Percentiles rank a stretch among this genome's conserved stretches.
phyloP scores from a whole-genome alignment of 805 yeast genomes.

The Ogataea methanolica region DNA sequence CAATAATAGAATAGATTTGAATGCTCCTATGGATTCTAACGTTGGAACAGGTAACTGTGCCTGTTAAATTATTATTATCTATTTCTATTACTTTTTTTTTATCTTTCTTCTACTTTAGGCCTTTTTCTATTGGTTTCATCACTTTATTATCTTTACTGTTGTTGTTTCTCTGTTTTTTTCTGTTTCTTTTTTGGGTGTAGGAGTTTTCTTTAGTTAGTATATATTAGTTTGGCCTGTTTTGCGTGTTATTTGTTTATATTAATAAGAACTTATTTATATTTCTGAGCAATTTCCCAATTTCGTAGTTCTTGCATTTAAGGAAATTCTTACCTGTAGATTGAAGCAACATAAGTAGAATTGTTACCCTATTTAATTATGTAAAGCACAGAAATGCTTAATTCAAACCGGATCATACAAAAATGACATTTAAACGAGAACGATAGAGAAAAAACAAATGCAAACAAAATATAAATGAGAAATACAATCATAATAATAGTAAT shows the following conservation, averaged over 20 bases:
- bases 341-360: too few species aligned
- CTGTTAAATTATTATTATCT: conserved; percentile 22
- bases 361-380: too few species aligned
- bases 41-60: conserved; percentile 27
- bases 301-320: too few species aligned
- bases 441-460: too few species aligned
- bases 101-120: not conserved
- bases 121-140: not conserved
- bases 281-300: too few species aligned
- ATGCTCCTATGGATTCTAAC: conserved; percentile 27
- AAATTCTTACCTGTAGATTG: too few species aligned
- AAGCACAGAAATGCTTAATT: too few species aligned
- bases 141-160: not conserved
- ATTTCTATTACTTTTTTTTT: not conserved
- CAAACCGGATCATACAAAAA: too few species aligned
- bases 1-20: conserved; percentile 33
- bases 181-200: conserved; percentile 1
- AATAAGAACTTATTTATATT: too few species aligned
- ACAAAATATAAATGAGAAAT: too few species aligned
- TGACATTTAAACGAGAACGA: too few species aligned
- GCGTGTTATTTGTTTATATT: not conserved
- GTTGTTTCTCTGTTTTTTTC: not conserved
- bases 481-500: too few species aligned
- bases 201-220: conserved; percentile 1
- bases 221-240: not conserved